phyloP scores from a whole-genome alignment of 1,284 basidiomycete genomes.

The Ganoderma multipileum region DNA sequence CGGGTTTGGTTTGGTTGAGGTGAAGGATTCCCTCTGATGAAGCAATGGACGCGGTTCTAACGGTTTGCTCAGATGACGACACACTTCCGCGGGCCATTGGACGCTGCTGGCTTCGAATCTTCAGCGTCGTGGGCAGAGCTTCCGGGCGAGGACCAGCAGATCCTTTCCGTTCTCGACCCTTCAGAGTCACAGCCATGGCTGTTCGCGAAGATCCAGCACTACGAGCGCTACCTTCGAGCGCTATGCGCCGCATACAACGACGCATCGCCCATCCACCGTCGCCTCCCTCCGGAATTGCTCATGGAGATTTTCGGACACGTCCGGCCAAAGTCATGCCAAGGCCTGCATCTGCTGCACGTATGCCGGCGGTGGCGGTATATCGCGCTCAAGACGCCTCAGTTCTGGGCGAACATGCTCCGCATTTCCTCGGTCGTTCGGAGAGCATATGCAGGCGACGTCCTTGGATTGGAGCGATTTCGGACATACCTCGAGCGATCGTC shows the following conservation, averaged over 20 bases:
- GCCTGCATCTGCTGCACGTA: slow-evolving; percentile 14
- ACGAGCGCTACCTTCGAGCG: slow-evolving; percentile 6
- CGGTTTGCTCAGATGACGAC: background rate
- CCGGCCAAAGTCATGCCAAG: background rate
- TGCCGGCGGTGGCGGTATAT: slow-evolving; percentile 14
- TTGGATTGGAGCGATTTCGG: background rate
- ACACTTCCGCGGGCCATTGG: background rate
- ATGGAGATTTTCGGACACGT: slow-evolving; percentile 18
- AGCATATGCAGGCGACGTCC: background rate
- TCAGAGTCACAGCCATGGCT: slow-evolving; percentile 10
- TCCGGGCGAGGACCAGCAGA: slow-evolving; percentile 2
- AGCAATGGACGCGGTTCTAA: background rate
- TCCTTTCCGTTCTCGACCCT: background rate
- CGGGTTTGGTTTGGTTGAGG: background rate
- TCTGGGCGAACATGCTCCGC: slow-evolving; percentile 20
- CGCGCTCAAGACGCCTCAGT: slow-evolving; percentile 13
- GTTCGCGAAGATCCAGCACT: slow-evolving; percentile 1
- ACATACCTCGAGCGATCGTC: slow-evolving; percentile 9
- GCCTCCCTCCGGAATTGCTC: slow-evolving; percentile 16
- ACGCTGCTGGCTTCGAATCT: background rate
- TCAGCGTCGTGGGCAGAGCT: slow-evolving; percentile 1
- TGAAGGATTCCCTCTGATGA: background rate
- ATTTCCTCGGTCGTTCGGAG: background rate
- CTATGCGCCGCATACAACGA: slow-evolving; percentile 13
- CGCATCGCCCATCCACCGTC: slow-evolving; percentile 12